These are phyloP conservation scores for Syzygium syzygioides DNA, from an alignment of 441 rosid genomes.

Conservation along the genomic window DNA sequence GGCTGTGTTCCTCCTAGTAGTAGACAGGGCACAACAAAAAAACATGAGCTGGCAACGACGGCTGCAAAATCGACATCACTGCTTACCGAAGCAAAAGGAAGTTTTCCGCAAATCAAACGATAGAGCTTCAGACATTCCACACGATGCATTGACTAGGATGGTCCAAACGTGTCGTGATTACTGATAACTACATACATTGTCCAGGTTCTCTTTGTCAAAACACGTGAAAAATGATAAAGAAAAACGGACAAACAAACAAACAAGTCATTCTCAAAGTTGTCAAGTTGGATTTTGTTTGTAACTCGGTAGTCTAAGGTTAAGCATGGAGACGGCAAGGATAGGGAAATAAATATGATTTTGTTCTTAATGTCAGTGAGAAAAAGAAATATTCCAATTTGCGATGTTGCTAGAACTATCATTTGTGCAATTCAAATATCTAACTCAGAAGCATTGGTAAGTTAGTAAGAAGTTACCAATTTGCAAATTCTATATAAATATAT, in stretches of 20 bases:
- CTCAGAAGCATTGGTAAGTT: not conserved
- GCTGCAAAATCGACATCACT: not conserved
- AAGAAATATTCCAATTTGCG: not conserved
- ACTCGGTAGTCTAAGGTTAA: not conserved
- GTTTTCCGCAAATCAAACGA: not conserved
- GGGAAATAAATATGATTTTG: not conserved
- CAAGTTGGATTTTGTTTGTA: not conserved
- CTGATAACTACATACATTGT: not conserved
- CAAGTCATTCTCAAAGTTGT: not conserved
- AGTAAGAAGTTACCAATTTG: not conserved
- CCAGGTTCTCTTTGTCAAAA: not conserved
- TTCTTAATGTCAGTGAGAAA: not conserved
- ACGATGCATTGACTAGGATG: not conserved
- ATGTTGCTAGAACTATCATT: not conserved
- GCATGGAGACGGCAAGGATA: not conserved
- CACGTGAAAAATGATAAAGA: not conserved
- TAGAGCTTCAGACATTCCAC: no score
- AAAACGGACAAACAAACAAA: not conserved
- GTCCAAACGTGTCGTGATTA: not conserved
- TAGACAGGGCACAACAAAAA: not conserved
- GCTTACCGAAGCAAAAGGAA: not conserved
- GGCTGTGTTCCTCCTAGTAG: not conserved
- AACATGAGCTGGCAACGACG: not conserved
- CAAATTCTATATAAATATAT: not conserved
- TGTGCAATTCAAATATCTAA: not conserved